Evolutionary conservation across 164 flowering plant species (phyloP).

Genomic region (Magnolia sinica): DNA sequence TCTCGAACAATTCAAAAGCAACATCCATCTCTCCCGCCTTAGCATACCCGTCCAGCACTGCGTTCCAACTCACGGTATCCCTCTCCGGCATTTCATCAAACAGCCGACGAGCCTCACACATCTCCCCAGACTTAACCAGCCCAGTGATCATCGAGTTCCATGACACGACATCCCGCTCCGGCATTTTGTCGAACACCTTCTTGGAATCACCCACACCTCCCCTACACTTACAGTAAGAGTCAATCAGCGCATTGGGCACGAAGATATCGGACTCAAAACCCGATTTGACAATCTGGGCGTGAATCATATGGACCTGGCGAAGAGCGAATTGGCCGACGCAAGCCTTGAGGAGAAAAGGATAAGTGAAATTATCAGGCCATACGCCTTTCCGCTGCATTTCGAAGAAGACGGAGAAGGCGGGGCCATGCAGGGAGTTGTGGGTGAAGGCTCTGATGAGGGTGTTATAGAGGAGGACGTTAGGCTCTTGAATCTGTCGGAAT

Average conservation of each 20-base stretch:
- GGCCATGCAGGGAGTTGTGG: constrained; percentile 35
- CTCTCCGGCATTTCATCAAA: constrained; percentile 83
- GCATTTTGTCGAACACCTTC: constrained; percentile 58
- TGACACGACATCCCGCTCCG: constrained; percentile 55
- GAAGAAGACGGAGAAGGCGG: constrained; percentile 48
- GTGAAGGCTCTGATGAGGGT: constrained; percentile 59
- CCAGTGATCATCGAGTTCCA: constrained; percentile 76
- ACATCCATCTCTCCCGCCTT: constrained; percentile 59
- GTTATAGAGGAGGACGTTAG: constrained; percentile 56
- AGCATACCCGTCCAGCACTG: constrained; percentile 65
- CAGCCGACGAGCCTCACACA: constrained; percentile 46
- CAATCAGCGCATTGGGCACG: constrained; percentile 71
- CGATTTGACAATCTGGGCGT: constrained; percentile 51
- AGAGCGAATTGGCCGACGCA: constrained; percentile 35
- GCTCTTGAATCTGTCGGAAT: constrained; percentile 45
- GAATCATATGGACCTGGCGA: constrained; percentile 50
- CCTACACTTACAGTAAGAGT: constrained; percentile 61
- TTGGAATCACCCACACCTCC: constrained; percentile 43
- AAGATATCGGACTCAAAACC: constrained; percentile 61
- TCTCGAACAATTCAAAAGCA: constrained; percentile 64
- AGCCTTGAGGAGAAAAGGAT: constrained; percentile 69
- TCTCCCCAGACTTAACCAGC: constrained; percentile 42
- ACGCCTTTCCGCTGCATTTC: constrained; percentile 49
- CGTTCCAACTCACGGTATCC: constrained; percentile 81
- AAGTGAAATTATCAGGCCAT: constrained; percentile 62